Evolutionary conservation across 306 rosid genomes (phyloP).

Genomic region (Carpinus fangiana): DNA sequence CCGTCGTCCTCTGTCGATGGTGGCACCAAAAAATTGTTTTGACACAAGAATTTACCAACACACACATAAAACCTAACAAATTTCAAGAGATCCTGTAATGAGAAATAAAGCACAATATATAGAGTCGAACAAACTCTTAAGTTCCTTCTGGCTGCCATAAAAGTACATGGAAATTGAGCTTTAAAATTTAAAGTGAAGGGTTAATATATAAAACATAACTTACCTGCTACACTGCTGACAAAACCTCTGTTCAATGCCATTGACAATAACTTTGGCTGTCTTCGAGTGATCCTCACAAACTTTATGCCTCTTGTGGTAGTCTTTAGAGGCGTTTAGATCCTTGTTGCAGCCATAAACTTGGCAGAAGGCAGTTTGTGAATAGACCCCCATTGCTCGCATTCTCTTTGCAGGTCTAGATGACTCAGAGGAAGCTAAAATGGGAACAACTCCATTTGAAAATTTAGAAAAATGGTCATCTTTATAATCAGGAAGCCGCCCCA

Average conservation of each 20-base stretch:
- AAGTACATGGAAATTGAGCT: background rate
- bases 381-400: conserved; percentile 43
- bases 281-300: conserved; percentile 93
- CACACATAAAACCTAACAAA: too few relatives aligned
- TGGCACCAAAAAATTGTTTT: too few relatives aligned
- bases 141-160: conserved; percentile 2
- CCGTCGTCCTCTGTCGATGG: too few relatives aligned
- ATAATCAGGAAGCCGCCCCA: conserved; percentile 63
- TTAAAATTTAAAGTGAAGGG: conserved; percentile 9
- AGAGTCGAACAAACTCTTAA: conserved; percentile 1
- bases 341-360: conserved; percentile 91
- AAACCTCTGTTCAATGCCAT: conserved; percentile 83
- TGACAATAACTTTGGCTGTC: conserved; percentile 74
- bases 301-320: conserved; percentile 89
- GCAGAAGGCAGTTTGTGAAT: conserved; percentile 57
- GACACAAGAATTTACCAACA: too few relatives aligned
- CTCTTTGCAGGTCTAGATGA: conserved; percentile 68
- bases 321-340: conserved; percentile 77
- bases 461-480: conserved; percentile 37
- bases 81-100: background rate
- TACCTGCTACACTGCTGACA: conserved; percentile 98
- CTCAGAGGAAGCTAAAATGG: conserved; percentile 58
- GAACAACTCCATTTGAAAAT: conserved; percentile 41
- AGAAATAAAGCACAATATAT: background rate
- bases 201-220: conserved; percentile 24